These are phyloP conservation scores for Tetrahymena thermophila DNA, from an alignment of 73 alveolate genomes.

Conservation along the genomic window DNA sequence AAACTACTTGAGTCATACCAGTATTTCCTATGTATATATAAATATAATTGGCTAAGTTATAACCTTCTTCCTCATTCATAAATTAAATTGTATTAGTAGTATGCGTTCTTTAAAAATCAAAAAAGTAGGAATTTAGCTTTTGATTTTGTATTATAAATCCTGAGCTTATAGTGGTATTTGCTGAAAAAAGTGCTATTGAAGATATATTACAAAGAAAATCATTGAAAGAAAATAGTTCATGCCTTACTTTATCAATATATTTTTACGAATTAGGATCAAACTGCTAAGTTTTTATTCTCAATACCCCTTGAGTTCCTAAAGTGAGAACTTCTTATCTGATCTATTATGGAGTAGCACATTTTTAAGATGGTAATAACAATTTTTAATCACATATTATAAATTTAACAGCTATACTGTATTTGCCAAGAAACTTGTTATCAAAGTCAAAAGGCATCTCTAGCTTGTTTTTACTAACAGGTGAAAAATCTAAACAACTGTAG, in stretches of 20 bases:
- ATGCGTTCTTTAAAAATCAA: background rate
- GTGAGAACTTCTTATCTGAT: background rate
- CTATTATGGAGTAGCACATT: background rate
- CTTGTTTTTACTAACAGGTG: background rate
- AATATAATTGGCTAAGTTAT: too few relatives aligned
- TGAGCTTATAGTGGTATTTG: background rate
- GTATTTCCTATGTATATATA: background rate
- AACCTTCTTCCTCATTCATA: background rate
- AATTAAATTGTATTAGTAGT: background rate
- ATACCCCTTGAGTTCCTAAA: background rate
- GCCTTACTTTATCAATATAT: background rate
- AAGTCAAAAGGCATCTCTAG: background rate
- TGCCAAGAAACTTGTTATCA: background rate
- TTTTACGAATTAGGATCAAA: background rate
- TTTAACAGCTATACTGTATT: too few relatives aligned
- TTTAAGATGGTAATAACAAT: background rate
- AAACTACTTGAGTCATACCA: background rate
- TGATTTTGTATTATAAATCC: background rate
- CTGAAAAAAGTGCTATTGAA: too few relatives aligned
- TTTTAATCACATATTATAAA: background rate
- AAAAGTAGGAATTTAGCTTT: background rate
- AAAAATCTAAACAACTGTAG: background rate
- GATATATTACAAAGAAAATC: background rate
- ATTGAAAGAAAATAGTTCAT: background rate
- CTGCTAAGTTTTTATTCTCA: background rate